Conservation (phyloP, 352 stramenopile species). For the Pythium rishiriense region DNA sequence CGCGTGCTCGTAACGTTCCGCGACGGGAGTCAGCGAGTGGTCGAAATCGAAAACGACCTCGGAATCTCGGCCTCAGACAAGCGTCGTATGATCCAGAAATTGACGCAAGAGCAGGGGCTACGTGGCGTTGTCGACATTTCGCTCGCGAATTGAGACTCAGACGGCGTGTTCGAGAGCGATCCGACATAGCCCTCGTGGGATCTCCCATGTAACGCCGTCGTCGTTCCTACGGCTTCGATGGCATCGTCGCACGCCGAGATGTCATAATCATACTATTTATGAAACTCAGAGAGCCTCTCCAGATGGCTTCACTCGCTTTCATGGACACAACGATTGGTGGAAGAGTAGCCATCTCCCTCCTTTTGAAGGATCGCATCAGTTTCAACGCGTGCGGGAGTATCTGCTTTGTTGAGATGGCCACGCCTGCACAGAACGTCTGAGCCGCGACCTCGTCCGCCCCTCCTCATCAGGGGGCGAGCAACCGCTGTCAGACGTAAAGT, state of each 20-base stretch:
- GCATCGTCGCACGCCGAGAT: not conserved
- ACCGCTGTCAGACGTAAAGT: not conserved
- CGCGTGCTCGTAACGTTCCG: slow-evolving; percentile 72
- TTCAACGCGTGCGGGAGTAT: not conserved
- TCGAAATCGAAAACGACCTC: slow-evolving; percentile 73
- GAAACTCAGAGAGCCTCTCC: too few relatives aligned
- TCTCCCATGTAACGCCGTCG: not conserved
- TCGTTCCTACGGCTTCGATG: not conserved
- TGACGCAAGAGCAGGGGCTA: slow-evolving; percentile 50
- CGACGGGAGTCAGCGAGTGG: slow-evolving; percentile 66
- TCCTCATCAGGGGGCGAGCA: not conserved
- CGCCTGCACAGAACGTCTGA: not conserved
- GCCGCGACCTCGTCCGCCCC: not conserved
- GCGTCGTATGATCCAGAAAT: slow-evolving; percentile 50
- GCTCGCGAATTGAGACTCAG: slow-evolving; percentile 31
- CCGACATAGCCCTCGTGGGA: not conserved
- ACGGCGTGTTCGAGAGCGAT: not conserved
- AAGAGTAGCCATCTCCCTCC: not conserved
- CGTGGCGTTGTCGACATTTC: slow-evolving; percentile 55
- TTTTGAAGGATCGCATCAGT: not conserved
- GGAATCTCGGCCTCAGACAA: slow-evolving; percentile 48
- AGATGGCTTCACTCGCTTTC: too few relatives aligned
- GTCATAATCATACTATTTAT: slow-evolving; percentile 18
- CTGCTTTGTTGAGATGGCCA: not conserved
- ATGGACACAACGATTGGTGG: not conserved